Conservation (phyloP, 1,284 basidiomycete species). For the Puccinia triticina region DNA sequence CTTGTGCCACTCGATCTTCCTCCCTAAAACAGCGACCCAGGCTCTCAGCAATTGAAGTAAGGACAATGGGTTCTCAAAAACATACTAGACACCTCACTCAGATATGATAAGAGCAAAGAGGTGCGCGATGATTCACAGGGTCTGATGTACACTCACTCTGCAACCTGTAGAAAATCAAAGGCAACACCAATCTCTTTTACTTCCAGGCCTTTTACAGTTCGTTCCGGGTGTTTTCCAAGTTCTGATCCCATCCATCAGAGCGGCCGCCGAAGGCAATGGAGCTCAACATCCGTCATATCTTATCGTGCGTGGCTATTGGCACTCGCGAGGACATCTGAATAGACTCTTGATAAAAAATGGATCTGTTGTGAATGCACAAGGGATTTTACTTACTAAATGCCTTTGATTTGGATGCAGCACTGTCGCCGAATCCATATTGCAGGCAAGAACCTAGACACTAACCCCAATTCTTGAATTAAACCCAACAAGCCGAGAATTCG, state of each 20-base stretch:
- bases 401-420: constrained; percentile 7
- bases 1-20: too few relatives aligned
- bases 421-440: constrained; percentile 29
- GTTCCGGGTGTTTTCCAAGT: neutral
- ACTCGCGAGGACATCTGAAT: neutral
- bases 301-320: neutral
- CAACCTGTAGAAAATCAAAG: neutral
- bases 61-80: too few relatives aligned
- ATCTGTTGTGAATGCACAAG: too few relatives aligned
- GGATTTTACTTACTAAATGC: neutral
- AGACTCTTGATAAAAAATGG: neutral
- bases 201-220: neutral
- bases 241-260: neutral
- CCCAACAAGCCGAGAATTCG: neutral
- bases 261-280: neutral
- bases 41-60: too few relatives aligned
- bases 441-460: constrained; percentile 9
- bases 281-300: neutral
- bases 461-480: neutral
- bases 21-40: too few relatives aligned
- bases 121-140: too few relatives aligned
- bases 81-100: too few relatives aligned
- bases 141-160: neutral
- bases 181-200: neutral
- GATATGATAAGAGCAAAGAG: too few relatives aligned